Base-by-base conservation (phyloP, 2,329 filamentous ascomycete genomes). In the Penicillium sp. region DNA sequence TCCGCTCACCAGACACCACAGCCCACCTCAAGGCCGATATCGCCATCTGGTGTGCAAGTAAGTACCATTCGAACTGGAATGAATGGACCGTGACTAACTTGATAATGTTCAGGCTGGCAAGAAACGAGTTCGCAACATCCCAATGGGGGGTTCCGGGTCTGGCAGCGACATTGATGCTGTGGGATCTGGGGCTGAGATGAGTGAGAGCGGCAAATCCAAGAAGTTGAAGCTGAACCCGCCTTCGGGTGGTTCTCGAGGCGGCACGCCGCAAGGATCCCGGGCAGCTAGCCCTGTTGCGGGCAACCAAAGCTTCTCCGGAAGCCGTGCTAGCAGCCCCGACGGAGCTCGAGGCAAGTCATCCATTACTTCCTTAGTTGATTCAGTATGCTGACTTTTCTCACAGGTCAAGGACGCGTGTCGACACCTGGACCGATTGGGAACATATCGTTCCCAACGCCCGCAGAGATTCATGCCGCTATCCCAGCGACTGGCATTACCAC, bases 21-120 rank as follows among this genome's bases (percentile, higher is more conserved):
- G 57, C 71, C 75, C 21, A 67, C 60, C 10, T 78, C 73, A 86
- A 90, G 76, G 83, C 93, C 62, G 81, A 82, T 60, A 76, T 82
- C 70, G 85, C 82, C 69, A 89, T 81, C 71, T 84, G 84, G 23
- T 83, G 83, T 60, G 88, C 80, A 72, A 48, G 73, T 75, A 63
- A 60, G 72, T 62, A 23, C n/a, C 19, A 42, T 9, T 10, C 8
- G 11, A 42, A 19, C 16, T 19, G 19, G 9, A 23, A 13, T 23
- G 39, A 23, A 19, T 19, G 37, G 35, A 47, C 8, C 14, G 29
- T 35, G 16, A 16, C 10, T 16, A 29, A 58, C 6, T 13, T 25
- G 16, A 9, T 37, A 48, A 4, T 58, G 29, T 37, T 7, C 31
- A 75, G 82, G 75, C 76, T 53, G 78, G 81, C 56, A 85, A 84